Percentiles rank a stretch among this genome's conserved stretches.
These are phyloP conservation scores for Aspergillus conjunctus DNA, from an alignment of 495 filamentous ascomycete species.

Conservation along the genomic window DNA sequence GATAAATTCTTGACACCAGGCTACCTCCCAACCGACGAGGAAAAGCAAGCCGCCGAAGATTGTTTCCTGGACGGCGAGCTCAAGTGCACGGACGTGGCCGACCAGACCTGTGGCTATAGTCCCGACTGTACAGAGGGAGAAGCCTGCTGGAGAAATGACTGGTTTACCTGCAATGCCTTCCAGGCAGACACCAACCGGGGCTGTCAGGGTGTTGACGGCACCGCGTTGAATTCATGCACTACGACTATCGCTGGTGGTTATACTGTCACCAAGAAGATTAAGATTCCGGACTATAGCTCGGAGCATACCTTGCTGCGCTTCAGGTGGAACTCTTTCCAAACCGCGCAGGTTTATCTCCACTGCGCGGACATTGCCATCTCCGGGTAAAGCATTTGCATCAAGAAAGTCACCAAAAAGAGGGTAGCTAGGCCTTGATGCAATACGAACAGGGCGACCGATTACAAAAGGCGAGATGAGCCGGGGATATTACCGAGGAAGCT, in stretches of 20 bases:
- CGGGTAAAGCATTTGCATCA: no score
- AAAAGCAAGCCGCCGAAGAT: slow-evolving; percentile 58
- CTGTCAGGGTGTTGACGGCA: slow-evolving; percentile 55
- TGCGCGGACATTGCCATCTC: slow-evolving; percentile 53
- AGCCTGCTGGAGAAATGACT: slow-evolving; percentile 56
- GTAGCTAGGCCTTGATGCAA: no score
- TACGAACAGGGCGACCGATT: no score
- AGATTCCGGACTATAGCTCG: slow-evolving; percentile 48
- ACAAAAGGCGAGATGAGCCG: no score
- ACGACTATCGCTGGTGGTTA: slow-evolving; percentile 57
- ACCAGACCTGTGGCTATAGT: slow-evolving; percentile 54
- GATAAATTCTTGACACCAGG: slow-evolving; percentile 51
- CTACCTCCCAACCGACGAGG: slow-evolving; percentile 53
- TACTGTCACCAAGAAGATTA: slow-evolving; percentile 57
- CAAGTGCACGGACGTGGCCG: slow-evolving; percentile 53
- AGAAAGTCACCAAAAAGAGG: no score
- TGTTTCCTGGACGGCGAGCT: slow-evolving; percentile 55
- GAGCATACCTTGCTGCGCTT: slow-evolving; percentile 56
- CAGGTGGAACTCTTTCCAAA: slow-evolving; percentile 62
- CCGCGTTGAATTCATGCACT: slow-evolving; percentile 46
- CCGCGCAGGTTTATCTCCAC: slow-evolving; percentile 55
- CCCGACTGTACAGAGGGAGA: slow-evolving; percentile 51
- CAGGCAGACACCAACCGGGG: slow-evolving; percentile 30
- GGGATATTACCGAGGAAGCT: no score
- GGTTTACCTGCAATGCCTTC: slow-evolving; percentile 57